Evolutionary conservation across 2,329 filamentous ascomycete genomes (phyloP), one percentile per base, ranked within the genome.

Genomic region (Neophaeococcomyces mojaviensis): DNA sequence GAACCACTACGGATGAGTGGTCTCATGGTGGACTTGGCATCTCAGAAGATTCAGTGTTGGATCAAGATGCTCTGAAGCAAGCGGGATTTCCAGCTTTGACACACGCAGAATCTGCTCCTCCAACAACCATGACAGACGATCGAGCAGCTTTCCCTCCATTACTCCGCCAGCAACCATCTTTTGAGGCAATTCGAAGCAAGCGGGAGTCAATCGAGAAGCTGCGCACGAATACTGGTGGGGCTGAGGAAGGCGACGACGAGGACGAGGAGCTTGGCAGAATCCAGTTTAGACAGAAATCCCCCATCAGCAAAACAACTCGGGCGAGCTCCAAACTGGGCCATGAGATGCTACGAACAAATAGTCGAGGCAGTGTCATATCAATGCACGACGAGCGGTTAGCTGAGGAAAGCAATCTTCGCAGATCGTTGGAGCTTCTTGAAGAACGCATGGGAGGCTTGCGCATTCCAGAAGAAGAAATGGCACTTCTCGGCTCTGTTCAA

Each of bases 321-420:
- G 83, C 85, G 10, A 86, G 84, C 44, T 95, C 88, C 0, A 96
- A 95, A 64, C 77, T 97, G 2, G 88, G 88, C 1, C 92, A 88
- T 40, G 90, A 97, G 64, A 96, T 97, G 90, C 90, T 96, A 87
- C 81, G 90, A 39, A 94, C 90, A 16, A 94, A 95, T 63, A 95
- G 88, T 60, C 84, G 90, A 57, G 90, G 94, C 39, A 95, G 89
- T 59, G 78, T 86, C 26, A 68, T 71, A 31, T 71, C 68, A 45
- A 67, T 64, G 41, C 63, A 62, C 40, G 68, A 71, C 36, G 68
- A 70, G 61, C 30, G 59, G 57, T 39, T 61, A 57, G 49, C 64
- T 61, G 51, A 61, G 56, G 15, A 52, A 31, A 55, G 55, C 22
- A 52, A 32, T 36, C 48, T 57, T 4, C 44, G 56, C 22, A 46